These are phyloP conservation scores for Dipodascus geniculatus DNA, from an alignment of 805 yeast species.

Conservation along the genomic window DNA sequence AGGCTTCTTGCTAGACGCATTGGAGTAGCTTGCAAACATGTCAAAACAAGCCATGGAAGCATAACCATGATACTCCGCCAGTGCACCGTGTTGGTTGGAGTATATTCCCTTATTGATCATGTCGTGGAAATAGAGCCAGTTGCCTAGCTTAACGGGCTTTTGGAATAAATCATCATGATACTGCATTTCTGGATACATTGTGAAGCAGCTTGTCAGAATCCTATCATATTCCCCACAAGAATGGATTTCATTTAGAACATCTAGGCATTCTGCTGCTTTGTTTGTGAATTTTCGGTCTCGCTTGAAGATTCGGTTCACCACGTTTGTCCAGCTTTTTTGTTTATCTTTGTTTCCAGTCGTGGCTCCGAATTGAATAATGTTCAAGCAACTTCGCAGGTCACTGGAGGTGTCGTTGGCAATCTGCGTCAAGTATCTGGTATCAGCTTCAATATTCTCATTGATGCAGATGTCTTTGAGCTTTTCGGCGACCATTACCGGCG, in stretches of 20 bases:
- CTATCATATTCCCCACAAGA: conserved; percentile 45
- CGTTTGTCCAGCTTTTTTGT: conserved; percentile 52
- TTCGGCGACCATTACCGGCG: conserved; percentile 34
- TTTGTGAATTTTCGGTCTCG: conserved; percentile 35
- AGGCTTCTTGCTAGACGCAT: conserved; percentile 17
- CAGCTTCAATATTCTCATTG: conserved; percentile 39
- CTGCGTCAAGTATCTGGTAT: conserved; percentile 44
- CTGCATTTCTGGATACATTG: conserved; percentile 46
- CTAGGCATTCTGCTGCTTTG: conserved; percentile 37
- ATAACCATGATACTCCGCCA: conserved; percentile 42
- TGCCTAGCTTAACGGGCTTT: conserved; percentile 52
- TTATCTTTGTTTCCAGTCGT: conserved; percentile 38
- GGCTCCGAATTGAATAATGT: conserved; percentile 60
- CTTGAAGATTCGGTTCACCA: conserved; percentile 48
- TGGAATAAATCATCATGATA: conserved; percentile 51
- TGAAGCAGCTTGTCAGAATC: conserved; percentile 55
- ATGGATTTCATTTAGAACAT: conserved; percentile 36
- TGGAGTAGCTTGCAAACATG: conserved; percentile 50
- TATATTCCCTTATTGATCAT: conserved; percentile 30
- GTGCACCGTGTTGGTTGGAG: conserved; percentile 34
- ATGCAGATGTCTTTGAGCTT: conserved; percentile 42
- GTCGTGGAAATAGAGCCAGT: conserved; percentile 72
- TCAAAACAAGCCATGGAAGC: conserved; percentile 53
- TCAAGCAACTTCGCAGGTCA: conserved; percentile 78
- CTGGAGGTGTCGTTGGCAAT: conserved; percentile 62